Evolutionary conservation across 169 alveolate species (phyloP), one percentile per base, ranked within the genome.

Genomic region (Amoebophrya sp.): DNA sequence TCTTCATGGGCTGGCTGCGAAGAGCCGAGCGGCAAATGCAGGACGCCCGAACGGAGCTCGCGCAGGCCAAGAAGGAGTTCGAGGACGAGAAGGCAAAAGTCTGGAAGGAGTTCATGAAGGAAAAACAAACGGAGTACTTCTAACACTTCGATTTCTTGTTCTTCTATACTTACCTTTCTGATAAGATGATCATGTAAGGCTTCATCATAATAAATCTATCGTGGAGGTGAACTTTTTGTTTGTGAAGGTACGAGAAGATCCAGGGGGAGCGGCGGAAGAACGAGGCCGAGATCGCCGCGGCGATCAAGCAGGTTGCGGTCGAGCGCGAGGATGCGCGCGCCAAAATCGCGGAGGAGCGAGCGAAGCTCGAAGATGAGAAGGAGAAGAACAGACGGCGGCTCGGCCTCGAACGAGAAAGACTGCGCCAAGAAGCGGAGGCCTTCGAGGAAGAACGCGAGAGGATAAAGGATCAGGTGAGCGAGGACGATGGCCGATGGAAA

Each of bases 251-350:
- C 42, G 45, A 67, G 26, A 39, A 67, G 50, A 7, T 67, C 0
- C 40, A 90, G 88, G 98, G 94, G 89, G 97, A 96, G 92, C 92
- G 97, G 88, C 92, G 96, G 34, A 92, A 95, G 87, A 94, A 94
- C 89, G 95, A 94, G 38, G 95, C 95, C 23, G 97, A 95, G 40
- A 94, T 95, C 41, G 94, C 96, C 39, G 90, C 95, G 29, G 95
- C 95, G 88, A 89, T 95, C 89, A 95, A 95, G 93, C 97, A 96
- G 90, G 93, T 96, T 23, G 96, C 95, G 91, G 93, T 95, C 40
- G 98, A 96, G 92, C 89, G 97, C 42, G 97, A 95, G 90, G 98
- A 95, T 91, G 93, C 97, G 42, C 92, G 96, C 38, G 90, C 95
- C 48, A 92, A 97, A 70, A 92, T 95, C 41, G 96, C 93, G 31